Evolutionary conservation across 1,139 yeast species (phyloP).

Genomic region (Pichia kudriavzevii): DNA sequence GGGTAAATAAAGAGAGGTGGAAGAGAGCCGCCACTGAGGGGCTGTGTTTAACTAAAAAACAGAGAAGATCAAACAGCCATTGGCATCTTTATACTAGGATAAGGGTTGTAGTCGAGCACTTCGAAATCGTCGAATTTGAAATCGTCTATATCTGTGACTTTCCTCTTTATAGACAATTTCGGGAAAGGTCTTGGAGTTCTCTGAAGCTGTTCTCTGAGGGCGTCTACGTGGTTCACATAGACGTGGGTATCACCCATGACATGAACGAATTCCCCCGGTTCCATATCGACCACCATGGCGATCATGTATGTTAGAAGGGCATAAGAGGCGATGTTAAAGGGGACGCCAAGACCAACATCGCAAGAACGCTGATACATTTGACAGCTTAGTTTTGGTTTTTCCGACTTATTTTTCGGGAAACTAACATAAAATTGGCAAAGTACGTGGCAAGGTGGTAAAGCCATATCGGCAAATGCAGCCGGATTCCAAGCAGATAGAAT

Average conservation of each 20-base stretch:
- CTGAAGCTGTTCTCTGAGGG: slow-evolving; percentile 66
- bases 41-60: not conserved
- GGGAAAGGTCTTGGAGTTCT: slow-evolving; percentile 81
- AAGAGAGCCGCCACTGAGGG: no score
- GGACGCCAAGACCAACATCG: slow-evolving; percentile 98
- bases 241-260: slow-evolving; percentile 97
- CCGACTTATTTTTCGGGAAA: slow-evolving; percentile 41
- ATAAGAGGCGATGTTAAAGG: slow-evolving; percentile 94
- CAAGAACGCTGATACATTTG: slow-evolving; percentile 94
- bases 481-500: slow-evolving; percentile 98
- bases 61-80: slow-evolving; percentile 42
- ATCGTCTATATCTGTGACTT: slow-evolving; percentile 71
- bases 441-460: slow-evolving; percentile 97
- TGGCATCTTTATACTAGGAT: slow-evolving; percentile 81
- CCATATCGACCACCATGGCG: slow-evolving; percentile 89
- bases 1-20: no score
- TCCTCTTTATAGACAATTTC: slow-evolving; percentile 57
- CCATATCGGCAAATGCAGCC: slow-evolving; percentile 88
- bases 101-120: slow-evolving; percentile 71
- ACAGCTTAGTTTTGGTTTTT: slow-evolving; percentile 69
- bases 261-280: slow-evolving; percentile 90
- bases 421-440: slow-evolving; percentile 91
- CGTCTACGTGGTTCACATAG: slow-evolving; percentile 86
- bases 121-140: slow-evolving; percentile 83
- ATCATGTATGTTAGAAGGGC: slow-evolving; percentile 90